Percentiles rank a stretch among this genome's conserved stretches.
These are phyloP conservation scores for Trebouxia sp. DNA, from an alignment of 139 green algal genomes.

Conservation along the genomic window DNA sequence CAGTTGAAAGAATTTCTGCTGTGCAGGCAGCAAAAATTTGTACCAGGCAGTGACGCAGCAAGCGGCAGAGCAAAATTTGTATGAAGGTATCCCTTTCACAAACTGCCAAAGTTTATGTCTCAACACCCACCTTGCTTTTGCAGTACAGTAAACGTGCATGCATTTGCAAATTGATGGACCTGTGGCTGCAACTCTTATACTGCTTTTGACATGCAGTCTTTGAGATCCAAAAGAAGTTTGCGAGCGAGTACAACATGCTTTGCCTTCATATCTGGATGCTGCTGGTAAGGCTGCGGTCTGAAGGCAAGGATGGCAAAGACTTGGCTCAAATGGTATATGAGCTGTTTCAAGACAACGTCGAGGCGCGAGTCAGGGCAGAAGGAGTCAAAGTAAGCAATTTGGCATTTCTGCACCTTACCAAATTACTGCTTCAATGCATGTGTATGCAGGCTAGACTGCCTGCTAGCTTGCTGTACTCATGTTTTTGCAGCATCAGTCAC, in stretches of 20 bases:
- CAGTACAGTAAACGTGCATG: no score
- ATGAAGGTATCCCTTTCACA: no score
- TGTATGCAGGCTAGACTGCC: no score
- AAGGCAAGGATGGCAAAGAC: conserved; percentile 52
- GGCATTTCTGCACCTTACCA: no score
- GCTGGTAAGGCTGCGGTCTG: conserved; percentile 53
- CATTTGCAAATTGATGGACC: no score
- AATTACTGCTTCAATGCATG: no score
- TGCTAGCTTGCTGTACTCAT: not conserved
- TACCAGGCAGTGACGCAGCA: conserved; percentile 30
- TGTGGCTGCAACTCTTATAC: no score
- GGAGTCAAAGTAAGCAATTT: conserved; percentile 56
- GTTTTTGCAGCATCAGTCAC: not conserved
- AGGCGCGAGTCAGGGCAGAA: conserved; percentile 46
- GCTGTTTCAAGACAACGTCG: conserved; percentile 62
- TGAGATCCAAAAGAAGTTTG: conserved; percentile 48
- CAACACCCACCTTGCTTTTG: no score
- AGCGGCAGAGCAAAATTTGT: not conserved
- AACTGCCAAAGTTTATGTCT: no score
- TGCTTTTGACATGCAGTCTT: conserved; percentile 35
- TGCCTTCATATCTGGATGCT: conserved; percentile 71
- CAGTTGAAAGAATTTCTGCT: not conserved
- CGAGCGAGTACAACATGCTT: conserved; percentile 49
- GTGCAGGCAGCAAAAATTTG: conserved; percentile 27
- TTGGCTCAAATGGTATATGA: conserved; percentile 65